Conservation (phyloP, 2,329 filamentous ascomycete species). For the Alternaria sp. region DNA sequence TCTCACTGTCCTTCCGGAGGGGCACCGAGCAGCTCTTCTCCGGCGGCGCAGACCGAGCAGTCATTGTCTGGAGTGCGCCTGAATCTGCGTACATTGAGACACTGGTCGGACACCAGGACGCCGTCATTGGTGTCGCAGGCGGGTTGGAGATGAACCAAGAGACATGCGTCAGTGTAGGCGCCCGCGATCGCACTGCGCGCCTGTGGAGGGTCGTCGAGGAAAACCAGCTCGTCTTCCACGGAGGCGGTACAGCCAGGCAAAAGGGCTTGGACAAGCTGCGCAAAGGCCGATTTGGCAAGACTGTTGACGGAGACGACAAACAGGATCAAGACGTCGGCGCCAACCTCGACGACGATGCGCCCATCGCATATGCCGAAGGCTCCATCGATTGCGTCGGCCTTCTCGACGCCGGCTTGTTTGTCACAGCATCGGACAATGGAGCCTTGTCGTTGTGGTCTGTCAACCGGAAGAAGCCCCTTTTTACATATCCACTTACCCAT, state of each 20-base stretch:
- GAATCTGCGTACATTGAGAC: constrained; percentile 95
- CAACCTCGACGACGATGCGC: constrained; percentile 49
- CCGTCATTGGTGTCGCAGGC: constrained; percentile 78
- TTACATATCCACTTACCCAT: constrained; percentile 79
- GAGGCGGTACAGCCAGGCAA: constrained; percentile 64
- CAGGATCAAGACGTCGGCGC: constrained; percentile 51
- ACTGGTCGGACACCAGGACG: constrained; percentile 93
- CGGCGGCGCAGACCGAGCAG: constrained; percentile 85
- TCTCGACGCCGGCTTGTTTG: constrained; percentile 85
- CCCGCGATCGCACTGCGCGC: constrained; percentile 86
- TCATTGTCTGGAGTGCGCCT: constrained; percentile 94
- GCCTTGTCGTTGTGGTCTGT: constrained; percentile 85
- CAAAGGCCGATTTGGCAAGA: constrained; percentile 44
- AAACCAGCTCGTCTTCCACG: constrained; percentile 92
- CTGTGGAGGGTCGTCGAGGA: constrained; percentile 97
- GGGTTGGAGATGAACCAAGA: constrained; percentile 71
- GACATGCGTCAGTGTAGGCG: constrained; percentile 87
- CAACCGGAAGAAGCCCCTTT: constrained; percentile 93
- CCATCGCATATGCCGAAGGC: constrained; percentile 67
- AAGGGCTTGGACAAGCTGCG: constrained; percentile 48
- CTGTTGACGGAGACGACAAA: constrained; percentile 50
- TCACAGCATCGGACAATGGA: constrained; percentile 93
- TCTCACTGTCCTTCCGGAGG: constrained; percentile 81
- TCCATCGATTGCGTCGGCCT: constrained; percentile 92
- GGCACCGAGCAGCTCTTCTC: constrained; percentile 92